These are phyloP conservation scores for Simplicillium sp. DNA, from an alignment of 2,329 filamentous ascomycete genomes.

Conservation along the genomic window DNA sequence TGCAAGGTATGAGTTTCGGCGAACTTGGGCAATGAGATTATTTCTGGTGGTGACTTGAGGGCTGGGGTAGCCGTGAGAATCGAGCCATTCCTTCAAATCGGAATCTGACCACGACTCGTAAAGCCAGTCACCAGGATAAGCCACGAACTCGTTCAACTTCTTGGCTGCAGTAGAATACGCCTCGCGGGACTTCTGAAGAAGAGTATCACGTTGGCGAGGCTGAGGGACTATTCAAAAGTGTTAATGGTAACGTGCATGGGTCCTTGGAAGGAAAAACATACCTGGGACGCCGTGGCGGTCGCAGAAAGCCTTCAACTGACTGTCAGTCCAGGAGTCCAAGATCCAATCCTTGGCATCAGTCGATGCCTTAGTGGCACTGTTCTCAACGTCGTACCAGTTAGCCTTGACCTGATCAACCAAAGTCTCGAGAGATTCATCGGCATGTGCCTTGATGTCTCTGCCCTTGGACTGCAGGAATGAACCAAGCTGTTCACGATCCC, in stretches of 20 bases:
- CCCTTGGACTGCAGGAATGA: constrained; percentile 64
- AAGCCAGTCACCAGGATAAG: constrained; percentile 94
- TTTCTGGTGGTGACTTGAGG: constrained; percentile 81
- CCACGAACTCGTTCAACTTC: constrained; percentile 61
- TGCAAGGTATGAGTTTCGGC: constrained; percentile 79
- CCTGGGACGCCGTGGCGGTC: constrained; percentile 77
- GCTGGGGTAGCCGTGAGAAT: constrained; percentile 74
- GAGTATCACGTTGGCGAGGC: constrained; percentile 73
- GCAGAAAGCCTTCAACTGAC: constrained; percentile 84
- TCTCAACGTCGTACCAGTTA: constrained; percentile 71
- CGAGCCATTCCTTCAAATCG: constrained; percentile 88
- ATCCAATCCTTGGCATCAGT: constrained; percentile 78
- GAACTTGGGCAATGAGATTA: constrained; percentile 78
- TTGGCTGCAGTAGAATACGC: constrained; percentile 74
- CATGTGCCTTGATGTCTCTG: constrained; percentile 55
- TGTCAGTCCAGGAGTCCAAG: constrained; percentile 90
- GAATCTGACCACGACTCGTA: constrained; percentile 89
- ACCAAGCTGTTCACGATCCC: constrained; percentile 61
- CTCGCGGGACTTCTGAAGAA: constrained; percentile 68
- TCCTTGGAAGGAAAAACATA: constrained; percentile 19
- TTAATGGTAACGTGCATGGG: constrained; percentile 2
- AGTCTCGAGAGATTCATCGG: constrained; percentile 58
- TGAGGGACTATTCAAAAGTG: constrained; percentile 52
- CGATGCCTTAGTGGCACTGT: constrained; percentile 65
- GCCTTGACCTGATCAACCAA: constrained; percentile 60